These are phyloP conservation scores for Crassisporium funariophilum DNA, from an alignment of 768 basidiomycete species.

Conservation along the genomic window DNA sequence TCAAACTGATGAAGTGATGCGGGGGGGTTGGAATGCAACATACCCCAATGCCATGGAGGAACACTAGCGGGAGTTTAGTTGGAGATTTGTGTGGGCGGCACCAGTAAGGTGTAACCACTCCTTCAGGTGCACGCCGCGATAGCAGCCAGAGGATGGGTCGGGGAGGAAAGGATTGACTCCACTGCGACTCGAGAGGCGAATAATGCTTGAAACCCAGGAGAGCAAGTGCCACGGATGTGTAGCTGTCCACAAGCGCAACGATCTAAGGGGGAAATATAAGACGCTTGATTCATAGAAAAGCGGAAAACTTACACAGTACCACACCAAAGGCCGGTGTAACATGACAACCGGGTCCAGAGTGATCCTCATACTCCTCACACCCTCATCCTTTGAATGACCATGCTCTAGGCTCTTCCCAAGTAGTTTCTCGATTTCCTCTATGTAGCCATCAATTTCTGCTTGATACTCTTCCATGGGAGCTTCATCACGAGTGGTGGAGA, in stretches of 20 bases:
- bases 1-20: too few relatives aligned
- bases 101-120: slow-evolving; percentile 38
- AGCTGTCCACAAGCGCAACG: slow-evolving; percentile 50
- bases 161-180: slow-evolving; percentile 52
- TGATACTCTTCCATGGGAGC: slow-evolving; percentile 37
- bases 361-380: slow-evolving; percentile 47
- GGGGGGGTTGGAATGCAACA: slow-evolving; percentile 14
- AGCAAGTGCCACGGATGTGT: slow-evolving; percentile 41
- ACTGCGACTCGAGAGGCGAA: slow-evolving; percentile 28
- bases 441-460: slow-evolving; percentile 54
- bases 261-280: slow-evolving; percentile 38
- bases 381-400: slow-evolving; percentile 35
- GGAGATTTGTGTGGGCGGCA: slow-evolving; percentile 46
- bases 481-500: slow-evolving; percentile 40
- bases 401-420: slow-evolving; percentile 42
- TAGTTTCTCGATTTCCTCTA: slow-evolving; percentile 38
- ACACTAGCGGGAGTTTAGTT: slow-evolving; percentile 55
- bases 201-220: slow-evolving; percentile 57
- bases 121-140: slow-evolving; percentile 42
- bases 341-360: slow-evolving; percentile 59
- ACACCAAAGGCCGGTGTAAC: slow-evolving; percentile 60
- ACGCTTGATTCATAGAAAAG: background rate
- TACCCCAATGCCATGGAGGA: slow-evolving; percentile 73
- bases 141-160: slow-evolving; percentile 47
- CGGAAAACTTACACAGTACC: slow-evolving; percentile 54